These are phyloP conservation scores for Hortaea sp. DNA, from an alignment of 2,329 filamentous ascomycete genomes.

Conservation along the genomic window DNA sequence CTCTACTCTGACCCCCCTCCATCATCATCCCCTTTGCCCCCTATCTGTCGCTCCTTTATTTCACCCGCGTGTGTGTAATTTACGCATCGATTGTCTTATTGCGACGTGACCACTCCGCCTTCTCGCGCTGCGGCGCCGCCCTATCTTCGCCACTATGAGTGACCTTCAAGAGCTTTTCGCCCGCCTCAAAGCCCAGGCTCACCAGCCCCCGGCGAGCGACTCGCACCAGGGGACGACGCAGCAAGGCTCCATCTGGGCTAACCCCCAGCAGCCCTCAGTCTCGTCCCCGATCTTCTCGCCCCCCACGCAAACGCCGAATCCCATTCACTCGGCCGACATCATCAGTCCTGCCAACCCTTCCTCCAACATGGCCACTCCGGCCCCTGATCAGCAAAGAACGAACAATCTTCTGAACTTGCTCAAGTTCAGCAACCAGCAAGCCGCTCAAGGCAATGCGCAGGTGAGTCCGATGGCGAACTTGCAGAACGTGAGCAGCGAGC, in stretches of 20 bases:
- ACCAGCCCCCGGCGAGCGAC: slow-evolving; percentile 1
- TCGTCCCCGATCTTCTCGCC: slow-evolving; percentile 51
- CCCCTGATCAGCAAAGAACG: slow-evolving; percentile 26
- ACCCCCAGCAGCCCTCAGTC: slow-evolving; percentile 32
- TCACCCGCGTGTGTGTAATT: too few species aligned
- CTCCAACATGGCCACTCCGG: slow-evolving; percentile 29
- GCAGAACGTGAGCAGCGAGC: slow-evolving; percentile 20
- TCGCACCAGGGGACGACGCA: not conserved
- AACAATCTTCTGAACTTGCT: slow-evolving; percentile 53
- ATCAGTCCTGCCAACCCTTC: slow-evolving; percentile 46
- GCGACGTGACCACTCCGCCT: too few species aligned
- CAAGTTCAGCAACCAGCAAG: slow-evolving; percentile 43
- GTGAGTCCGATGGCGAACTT: slow-evolving; percentile 28
- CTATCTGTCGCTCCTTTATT: too few species aligned
- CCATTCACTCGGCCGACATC: slow-evolving; percentile 47
- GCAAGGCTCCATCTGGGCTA: slow-evolving; percentile 7
- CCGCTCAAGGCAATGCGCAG: slow-evolving; percentile 13
- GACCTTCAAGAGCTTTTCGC: slow-evolving; percentile 12
- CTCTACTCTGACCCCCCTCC: too few species aligned
- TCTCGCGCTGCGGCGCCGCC: not conserved
- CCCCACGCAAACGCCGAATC: slow-evolving; percentile 42
- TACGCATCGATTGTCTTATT: too few species aligned
- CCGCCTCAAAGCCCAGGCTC: slow-evolving; percentile 6
- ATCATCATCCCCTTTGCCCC: too few species aligned
- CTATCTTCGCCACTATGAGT: not conserved